These are phyloP conservation scores for Sphaerobolus stellatus DNA, from an alignment of 1,284 basidiomycete species.

Conservation along the genomic window DNA sequence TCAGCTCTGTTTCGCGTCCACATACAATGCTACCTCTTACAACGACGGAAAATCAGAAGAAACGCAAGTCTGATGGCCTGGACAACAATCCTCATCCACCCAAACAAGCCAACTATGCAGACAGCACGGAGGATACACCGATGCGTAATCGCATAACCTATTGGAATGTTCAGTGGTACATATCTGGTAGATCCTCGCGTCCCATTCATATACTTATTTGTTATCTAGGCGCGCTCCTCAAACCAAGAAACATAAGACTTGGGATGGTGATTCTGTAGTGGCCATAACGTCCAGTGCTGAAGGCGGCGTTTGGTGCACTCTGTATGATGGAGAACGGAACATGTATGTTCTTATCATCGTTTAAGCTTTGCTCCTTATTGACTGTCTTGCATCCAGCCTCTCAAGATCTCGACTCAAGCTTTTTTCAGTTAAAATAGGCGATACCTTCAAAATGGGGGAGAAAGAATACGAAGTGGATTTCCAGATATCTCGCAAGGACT, in stretches of 20 bases:
- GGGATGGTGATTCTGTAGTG: conserved; percentile 68
- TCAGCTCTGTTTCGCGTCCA: too few relatives aligned
- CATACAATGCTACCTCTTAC: too few relatives aligned
- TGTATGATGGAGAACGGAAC: conserved; percentile 7
- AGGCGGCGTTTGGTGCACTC: conserved; percentile 4
- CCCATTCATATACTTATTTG: neutral
- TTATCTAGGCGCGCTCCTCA: conserved; percentile 70
- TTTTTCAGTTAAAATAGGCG: conserved; percentile 6
- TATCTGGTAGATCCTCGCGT: neutral
- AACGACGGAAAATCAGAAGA: too few relatives aligned
- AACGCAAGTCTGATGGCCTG: conserved; percentile 10
- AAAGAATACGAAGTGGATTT: conserved; percentile 10
- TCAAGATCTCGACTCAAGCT: neutral
- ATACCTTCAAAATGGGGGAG: conserved; percentile 8
- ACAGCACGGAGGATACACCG: neutral
- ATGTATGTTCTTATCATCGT: neutral
- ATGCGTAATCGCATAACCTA: neutral
- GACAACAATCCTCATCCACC: neutral
- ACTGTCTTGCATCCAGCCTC: too few relatives aligned
- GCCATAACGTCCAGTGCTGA: conserved; percentile 10
- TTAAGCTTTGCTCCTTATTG: too few relatives aligned
- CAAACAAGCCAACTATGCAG: conserved; percentile 1
- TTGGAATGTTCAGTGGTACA: conserved; percentile 13
- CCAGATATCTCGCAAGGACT: neutral
- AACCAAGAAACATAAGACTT: conserved; percentile 81